phyloP scores from a whole-genome alignment of 148 eudicot species.

The Chenopodium suecicum region DNA sequence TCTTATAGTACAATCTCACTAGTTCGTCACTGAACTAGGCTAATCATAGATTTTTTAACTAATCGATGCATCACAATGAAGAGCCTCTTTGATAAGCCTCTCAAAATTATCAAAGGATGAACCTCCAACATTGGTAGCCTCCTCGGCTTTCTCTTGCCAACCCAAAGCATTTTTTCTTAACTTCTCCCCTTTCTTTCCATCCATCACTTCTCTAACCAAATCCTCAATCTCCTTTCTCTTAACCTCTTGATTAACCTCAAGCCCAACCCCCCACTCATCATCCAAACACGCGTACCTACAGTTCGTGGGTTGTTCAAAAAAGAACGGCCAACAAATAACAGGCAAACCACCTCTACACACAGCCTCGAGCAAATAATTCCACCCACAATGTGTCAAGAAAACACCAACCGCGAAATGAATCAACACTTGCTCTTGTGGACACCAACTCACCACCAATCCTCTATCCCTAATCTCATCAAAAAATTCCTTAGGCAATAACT shows the following conservation, averaged over 20 bases:
- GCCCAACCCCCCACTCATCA: conserved; percentile 34
- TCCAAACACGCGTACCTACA: conserved; percentile 20
- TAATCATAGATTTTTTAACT: background rate
- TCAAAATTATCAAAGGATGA: conserved; percentile 21
- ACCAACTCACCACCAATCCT: conserved; percentile 27
- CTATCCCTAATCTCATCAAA: conserved; percentile 10
- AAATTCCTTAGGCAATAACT: conserved; percentile 15
- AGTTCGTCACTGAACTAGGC: background rate
- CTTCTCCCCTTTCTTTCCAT: conserved; percentile 8
- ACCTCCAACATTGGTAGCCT: conserved; percentile 21
- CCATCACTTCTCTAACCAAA: conserved; percentile 26
- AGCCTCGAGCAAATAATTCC: conserved; percentile 35
- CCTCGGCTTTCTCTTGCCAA: conserved; percentile 25
- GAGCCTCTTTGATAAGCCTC: conserved; percentile 8
- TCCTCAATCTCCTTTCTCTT: conserved; percentile 25
- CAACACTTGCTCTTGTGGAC: conserved; percentile 26
- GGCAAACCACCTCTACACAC: conserved; percentile 29
- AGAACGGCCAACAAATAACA: conserved; percentile 35
- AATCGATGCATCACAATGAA: background rate
- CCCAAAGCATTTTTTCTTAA: conserved; percentile 18
- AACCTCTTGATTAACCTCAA: conserved; percentile 27
- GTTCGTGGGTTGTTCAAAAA: conserved; percentile 35
- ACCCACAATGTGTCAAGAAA: conserved; percentile 38
- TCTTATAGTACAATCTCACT: too few species aligned
- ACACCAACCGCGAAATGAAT: conserved; percentile 21